These are phyloP conservation scores for Arthrinium phaeospermum DNA, from an alignment of 2,329 filamentous ascomycete genomes.

Conservation along the genomic window DNA sequence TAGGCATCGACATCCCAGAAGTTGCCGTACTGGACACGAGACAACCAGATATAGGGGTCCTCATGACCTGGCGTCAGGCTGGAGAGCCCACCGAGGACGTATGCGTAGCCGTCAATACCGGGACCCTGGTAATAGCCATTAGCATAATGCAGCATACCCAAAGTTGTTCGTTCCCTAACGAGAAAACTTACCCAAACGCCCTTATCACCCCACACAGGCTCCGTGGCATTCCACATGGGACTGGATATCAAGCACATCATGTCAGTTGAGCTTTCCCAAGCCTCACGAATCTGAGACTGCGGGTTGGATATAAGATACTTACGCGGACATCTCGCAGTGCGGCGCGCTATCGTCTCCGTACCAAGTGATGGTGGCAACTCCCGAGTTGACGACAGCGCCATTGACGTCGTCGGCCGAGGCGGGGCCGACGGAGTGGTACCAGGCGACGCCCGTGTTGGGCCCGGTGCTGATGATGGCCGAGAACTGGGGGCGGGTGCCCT, in stretches of 20 bases:
- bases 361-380: slow-evolving; percentile 9
- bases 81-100: slow-evolving; percentile 10
- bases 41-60: not conserved
- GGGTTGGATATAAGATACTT: not conserved
- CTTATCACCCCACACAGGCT: slow-evolving; percentile 16
- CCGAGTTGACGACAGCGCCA: slow-evolving; percentile 1
- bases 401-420: not conserved
- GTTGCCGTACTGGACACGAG: not conserved
- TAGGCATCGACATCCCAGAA: not conserved
- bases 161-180: not conserved
- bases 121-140: not conserved
- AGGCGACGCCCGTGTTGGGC: slow-evolving; percentile 8
- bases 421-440: slow-evolving; percentile 6
- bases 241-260: not conserved
- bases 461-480: slow-evolving; percentile 4
- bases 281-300: too few species aligned
- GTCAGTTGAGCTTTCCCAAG: not conserved
- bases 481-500: not conserved
- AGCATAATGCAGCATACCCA: not conserved
- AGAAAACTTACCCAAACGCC: not conserved
- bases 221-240: slow-evolving; percentile 1
- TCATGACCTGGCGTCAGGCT: not conserved
- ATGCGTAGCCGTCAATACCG: slow-evolving; percentile 3
- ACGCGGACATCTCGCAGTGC: slow-evolving; percentile 4
- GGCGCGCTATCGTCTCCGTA: not conserved